Evolutionary conservation across 331 rosid genomes (phyloP).

Genomic region (Malus hybrid): DNA sequence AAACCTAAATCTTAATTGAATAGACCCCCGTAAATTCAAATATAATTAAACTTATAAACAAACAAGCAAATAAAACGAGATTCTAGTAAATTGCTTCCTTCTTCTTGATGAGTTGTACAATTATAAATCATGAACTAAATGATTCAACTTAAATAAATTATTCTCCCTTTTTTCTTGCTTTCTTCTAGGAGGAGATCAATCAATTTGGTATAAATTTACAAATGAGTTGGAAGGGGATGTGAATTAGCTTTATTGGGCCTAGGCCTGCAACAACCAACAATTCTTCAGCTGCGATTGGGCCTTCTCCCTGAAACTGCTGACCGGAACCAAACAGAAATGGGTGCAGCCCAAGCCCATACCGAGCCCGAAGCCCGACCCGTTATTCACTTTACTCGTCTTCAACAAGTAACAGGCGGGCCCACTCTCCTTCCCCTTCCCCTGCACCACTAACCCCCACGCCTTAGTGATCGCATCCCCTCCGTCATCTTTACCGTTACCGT

Average conservation of each 20-base stretch:
- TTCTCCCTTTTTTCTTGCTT: background rate
- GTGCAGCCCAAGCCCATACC: constrained; percentile 39
- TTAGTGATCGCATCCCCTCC: constrained; percentile 32
- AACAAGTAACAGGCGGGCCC: constrained; percentile 68
- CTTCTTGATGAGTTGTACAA: background rate
- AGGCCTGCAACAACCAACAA: constrained; percentile 58
- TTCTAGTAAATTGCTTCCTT: background rate
- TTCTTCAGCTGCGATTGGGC: constrained; percentile 66
- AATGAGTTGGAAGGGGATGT: background rate
- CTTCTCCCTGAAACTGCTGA: constrained; percentile 46
- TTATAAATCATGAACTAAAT: background rate
- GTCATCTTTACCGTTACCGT: background rate
- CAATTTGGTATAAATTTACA: background rate
- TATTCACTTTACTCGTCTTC: constrained; percentile 43
- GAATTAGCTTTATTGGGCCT: background rate
- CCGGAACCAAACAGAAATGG: constrained; percentile 62
- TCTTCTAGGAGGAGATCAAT: background rate
- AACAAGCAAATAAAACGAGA: background rate
- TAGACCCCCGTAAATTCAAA: background rate
- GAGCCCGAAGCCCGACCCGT: constrained; percentile 15
- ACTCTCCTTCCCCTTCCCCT: constrained; percentile 55
- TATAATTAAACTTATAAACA: background rate
- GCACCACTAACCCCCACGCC: constrained; percentile 82
- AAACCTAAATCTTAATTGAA: background rate
- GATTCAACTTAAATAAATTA: background rate